Evolutionary conservation across 192 early-diverging fungal species (phyloP), one percentile per base, ranked within the genome.

Genomic region (Gamsiella multidivaricata): DNA sequence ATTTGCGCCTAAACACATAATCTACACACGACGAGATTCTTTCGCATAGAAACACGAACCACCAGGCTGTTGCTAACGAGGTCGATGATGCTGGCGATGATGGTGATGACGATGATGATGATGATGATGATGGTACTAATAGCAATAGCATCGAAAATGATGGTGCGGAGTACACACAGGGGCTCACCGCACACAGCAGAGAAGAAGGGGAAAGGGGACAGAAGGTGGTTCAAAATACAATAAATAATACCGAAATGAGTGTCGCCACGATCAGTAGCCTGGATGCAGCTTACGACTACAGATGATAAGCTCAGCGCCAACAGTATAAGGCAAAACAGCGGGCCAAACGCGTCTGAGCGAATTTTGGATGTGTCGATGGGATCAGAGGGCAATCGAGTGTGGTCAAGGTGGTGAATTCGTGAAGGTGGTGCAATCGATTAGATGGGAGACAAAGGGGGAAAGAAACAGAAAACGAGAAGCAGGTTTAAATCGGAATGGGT

Each of bases 391-490:
- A 49, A 20, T 57, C 26, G 31, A 67, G 53, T 51, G 65, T 68
- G 65, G 65, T 56, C 47, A 17, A 50, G 26, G 43, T 63, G 22
- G 32, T 32, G 54, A 34, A 36, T 39, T 50, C n/a, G 31, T 47
- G 32, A n/a, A 23, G 18, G 20, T 51, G 45, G 45, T 42, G 50
- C 22, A 20, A 20, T 64, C 17, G 33, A 42, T 53, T 53, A 52
- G 32, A 53, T 62, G 47, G 6, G 3, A 1, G 15, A 2, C 51
- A 46, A 18, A 9, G 23, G 22, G 57, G 34, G 31, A 52, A 37
- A 53, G 32, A 63, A 15, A 29, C 34, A 39, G 45, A 29, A 25
- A 18, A 63, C 23, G 12, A 26, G 33, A 1, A 5, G 61, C 15
- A 45, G n/a, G 63, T 29, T 15, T 53, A 33, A 26, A 43, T 58